Evolutionary conservation across 2,329 filamentous ascomycete species (phyloP).

Genomic region (Colletotrichum scovillei): DNA sequence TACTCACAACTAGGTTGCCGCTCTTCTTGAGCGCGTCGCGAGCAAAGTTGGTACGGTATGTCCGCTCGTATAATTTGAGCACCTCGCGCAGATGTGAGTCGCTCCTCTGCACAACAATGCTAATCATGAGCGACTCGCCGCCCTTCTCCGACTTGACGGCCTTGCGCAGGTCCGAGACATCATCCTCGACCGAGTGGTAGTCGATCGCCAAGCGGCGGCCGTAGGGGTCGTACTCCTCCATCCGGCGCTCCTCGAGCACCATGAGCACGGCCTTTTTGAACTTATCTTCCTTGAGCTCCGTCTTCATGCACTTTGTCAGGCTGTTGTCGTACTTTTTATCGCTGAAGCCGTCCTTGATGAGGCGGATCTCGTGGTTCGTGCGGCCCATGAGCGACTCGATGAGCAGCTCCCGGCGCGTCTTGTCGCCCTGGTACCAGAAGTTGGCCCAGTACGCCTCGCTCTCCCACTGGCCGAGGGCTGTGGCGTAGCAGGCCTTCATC

Average conservation of each 20-base stretch:
- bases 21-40: constrained; percentile 89
- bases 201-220: constrained; percentile 71
- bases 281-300: constrained; percentile 94
- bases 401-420: constrained; percentile 85
- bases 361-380: constrained; percentile 84
- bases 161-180: constrained; percentile 77
- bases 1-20: constrained; percentile 88
- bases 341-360: constrained; percentile 88
- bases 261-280: constrained; percentile 90
- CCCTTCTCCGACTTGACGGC: constrained; percentile 80
- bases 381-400: constrained; percentile 95
- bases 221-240: constrained; percentile 80
- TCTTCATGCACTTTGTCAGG: constrained; percentile 86
- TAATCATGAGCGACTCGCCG: constrained; percentile 88
- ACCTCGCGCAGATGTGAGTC: constrained; percentile 87
- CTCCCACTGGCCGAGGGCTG: constrained; percentile 90
- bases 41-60: constrained; percentile 84
- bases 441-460: constrained; percentile 98
- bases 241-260: constrained; percentile 83
- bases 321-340: constrained; percentile 93
- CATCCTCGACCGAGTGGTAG: constrained; percentile 70
- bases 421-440: constrained; percentile 94
- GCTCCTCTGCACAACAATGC: constrained; percentile 83
- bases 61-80: constrained; percentile 78
- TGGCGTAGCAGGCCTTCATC: constrained; percentile 92